Evolutionary conservation across 768 basidiomycete genomes (phyloP).

Genomic region (Termitomyces bulborhizus): DNA sequence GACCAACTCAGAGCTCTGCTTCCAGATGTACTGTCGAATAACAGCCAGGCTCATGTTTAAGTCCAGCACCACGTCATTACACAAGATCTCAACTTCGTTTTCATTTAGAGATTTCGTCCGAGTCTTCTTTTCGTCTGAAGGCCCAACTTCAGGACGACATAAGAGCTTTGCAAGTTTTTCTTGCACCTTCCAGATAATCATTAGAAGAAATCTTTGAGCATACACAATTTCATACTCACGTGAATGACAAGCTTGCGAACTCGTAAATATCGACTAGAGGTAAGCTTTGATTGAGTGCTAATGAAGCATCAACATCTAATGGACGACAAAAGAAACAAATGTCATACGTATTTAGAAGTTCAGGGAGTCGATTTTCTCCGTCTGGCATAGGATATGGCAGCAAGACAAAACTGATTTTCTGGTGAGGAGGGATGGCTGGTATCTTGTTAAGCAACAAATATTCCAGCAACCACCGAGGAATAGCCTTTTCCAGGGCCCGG

Average conservation of each 20-base stretch:
- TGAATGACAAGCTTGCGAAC: constrained; percentile 80
- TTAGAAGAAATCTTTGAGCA: neutral
- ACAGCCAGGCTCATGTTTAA: constrained; percentile 87
- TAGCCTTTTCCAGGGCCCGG: constrained; percentile 56
- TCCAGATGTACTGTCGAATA: constrained; percentile 88
- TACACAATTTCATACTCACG: constrained; percentile 35
- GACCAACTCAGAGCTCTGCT: constrained; percentile 61
- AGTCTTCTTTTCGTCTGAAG: constrained; percentile 15
- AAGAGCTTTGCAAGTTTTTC: constrained; percentile 65
- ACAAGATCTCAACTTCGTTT: constrained; percentile 80
- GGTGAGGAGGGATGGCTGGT: constrained; percentile 38
- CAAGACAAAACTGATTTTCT: constrained; percentile 87
- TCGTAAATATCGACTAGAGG: constrained; percentile 80
- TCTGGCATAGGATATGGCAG: constrained; percentile 67
- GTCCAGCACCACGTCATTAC: constrained; percentile 79
- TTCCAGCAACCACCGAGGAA: constrained; percentile 88
- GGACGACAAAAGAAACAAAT: neutral
- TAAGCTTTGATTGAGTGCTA: constrained; percentile 78
- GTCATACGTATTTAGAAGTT: constrained; percentile 78
- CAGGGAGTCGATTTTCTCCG: constrained; percentile 60
- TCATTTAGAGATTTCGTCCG: constrained; percentile 36
- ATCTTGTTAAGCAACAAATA: constrained; percentile 70
- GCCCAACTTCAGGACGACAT: constrained; percentile 10
- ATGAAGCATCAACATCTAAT: constrained; percentile 2
- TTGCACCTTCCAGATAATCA: constrained; percentile 51